Evolutionary conservation across 108 stramenopile genomes (phyloP).

Genomic region (Cyclotella sp.): DNA sequence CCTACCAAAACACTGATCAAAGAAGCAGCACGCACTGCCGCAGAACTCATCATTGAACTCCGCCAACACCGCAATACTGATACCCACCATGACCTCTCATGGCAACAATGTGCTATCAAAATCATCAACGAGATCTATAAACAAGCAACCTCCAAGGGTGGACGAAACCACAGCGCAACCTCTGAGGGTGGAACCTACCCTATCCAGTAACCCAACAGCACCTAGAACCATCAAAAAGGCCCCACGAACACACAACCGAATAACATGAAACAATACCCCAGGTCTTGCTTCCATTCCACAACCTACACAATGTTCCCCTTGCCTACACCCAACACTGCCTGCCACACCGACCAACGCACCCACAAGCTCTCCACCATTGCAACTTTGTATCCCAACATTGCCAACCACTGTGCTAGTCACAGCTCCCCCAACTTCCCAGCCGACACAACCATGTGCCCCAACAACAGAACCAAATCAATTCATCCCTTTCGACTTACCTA

Average conservation of each 20-base stretch:
- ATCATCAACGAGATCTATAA: background rate
- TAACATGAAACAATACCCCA: conserved; percentile 8
- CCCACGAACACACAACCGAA: background rate
- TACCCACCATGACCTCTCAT: background rate
- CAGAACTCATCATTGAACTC: conserved; percentile 1
- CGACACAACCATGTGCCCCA: too few species aligned
- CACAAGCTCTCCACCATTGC: too few species aligned
- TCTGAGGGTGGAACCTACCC: background rate
- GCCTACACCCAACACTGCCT: too few species aligned
- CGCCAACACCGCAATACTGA: background rate
- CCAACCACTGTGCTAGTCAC: too few species aligned
- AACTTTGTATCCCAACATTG: too few species aligned
- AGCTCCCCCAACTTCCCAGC: too few species aligned
- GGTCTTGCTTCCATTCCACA: too few species aligned
- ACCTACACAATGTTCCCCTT: too few species aligned
- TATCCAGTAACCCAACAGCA: conserved; percentile 11
- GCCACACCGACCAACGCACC: too few species aligned
- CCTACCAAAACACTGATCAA: background rate
- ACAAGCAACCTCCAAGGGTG: conserved; percentile 8
- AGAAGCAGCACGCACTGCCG: too few species aligned
- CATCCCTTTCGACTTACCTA: too few species aligned
- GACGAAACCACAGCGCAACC: background rate
- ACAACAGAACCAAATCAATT: too few species aligned
- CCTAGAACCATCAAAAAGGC: background rate
- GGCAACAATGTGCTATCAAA: conserved; percentile 1